A percentile compares a stretch with the other conserved stretches of the same genome.
Evolutionary conservation across 1,284 basidiomycete species (phyloP).

Genomic region (Leucoagaricus sp.): DNA sequence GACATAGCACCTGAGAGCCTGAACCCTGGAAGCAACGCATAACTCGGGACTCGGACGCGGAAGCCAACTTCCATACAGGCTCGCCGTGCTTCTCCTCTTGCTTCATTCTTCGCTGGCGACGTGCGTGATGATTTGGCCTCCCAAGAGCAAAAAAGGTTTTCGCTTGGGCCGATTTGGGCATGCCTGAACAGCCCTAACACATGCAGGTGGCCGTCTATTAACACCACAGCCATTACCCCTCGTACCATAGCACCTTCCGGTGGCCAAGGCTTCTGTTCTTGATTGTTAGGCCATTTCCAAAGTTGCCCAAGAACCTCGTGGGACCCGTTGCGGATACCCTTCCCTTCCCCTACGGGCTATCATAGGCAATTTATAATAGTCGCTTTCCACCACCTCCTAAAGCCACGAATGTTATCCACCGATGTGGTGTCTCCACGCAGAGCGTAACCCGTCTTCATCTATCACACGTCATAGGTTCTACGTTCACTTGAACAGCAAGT

Average conservation of each 20-base stretch:
- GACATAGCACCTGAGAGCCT: neutral
- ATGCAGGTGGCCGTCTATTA: conserved; percentile 11
- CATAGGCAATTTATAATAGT: conserved; percentile 14
- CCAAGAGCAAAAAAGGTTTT: conserved; percentile 7
- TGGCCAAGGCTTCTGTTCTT: conserved; percentile 14
- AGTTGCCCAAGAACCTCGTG: neutral
- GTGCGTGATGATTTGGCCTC: neutral
- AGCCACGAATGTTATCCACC: conserved; percentile 10
- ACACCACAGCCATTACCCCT: conserved; percentile 8
- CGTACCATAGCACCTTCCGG: conserved; percentile 11
- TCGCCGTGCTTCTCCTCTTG: conserved; percentile 1
- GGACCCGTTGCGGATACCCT: conserved; percentile 8
- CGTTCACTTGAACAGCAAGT: conserved; percentile 4
- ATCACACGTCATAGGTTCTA: conserved; percentile 10
- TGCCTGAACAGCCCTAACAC: conserved; percentile 2
- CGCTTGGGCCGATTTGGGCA: conserved; percentile 12
- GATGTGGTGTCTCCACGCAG: conserved; percentile 3
- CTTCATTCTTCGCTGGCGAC: conserved; percentile 5
- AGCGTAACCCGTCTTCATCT: conserved; percentile 2
- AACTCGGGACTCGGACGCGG: conserved; percentile 9
- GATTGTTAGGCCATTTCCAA: conserved; percentile 1
- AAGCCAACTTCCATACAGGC: conserved; percentile 1
- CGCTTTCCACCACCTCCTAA: conserved; percentile 6
- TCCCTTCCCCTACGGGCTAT: conserved; percentile 12
- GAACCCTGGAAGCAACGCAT: neutral